Percentiles rank a stretch among this genome's conserved stretches.
phyloP scores from a whole-genome alignment of 805 yeast species.

The Candida piceae region DNA sequence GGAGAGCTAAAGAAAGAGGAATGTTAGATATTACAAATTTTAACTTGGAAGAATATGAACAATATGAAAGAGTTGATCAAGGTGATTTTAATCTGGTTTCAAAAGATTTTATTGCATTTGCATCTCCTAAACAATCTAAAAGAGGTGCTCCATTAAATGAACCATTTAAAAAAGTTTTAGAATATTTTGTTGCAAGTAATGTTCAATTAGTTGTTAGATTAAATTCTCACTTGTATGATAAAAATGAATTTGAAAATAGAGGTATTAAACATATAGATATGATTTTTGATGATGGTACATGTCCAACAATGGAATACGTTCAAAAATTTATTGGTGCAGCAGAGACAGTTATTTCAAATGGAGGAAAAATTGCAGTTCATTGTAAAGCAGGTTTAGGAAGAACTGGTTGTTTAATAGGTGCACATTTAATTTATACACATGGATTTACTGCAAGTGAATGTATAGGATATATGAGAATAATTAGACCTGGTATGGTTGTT shows the following conservation, averaged over 20 bases:
- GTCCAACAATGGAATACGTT: slow-evolving; percentile 92
- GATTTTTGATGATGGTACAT: slow-evolving; percentile 97
- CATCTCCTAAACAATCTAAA: slow-evolving; percentile 79
- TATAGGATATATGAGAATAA: slow-evolving; percentile 92
- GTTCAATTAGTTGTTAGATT: slow-evolving; percentile 89
- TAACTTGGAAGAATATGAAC: slow-evolving; percentile 90
- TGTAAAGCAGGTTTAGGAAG: slow-evolving; percentile 98
- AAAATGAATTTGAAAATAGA: slow-evolving; percentile 71
- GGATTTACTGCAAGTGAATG: slow-evolving; percentile 97
- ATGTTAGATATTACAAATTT: slow-evolving; percentile 82
- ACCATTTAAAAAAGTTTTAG: slow-evolving; percentile 76
- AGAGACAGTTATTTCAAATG: slow-evolving; percentile 76
- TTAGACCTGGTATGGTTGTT: slow-evolving; percentile 99
- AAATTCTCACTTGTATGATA: slow-evolving; percentile 87
- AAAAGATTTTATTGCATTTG: slow-evolving; percentile 94
- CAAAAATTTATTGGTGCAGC: slow-evolving; percentile 93
- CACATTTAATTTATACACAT: slow-evolving; percentile 91
- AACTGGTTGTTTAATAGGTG: slow-evolving; percentile 97
- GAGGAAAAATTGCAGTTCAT: slow-evolving; percentile 97
- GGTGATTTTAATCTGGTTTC: slow-evolving; percentile 93
- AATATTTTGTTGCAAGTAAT: slow-evolving; percentile 63
- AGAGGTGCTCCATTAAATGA: slow-evolving; percentile 55
- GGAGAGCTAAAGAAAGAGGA: slow-evolving; percentile 95
- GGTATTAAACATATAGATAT: slow-evolving; percentile 89
- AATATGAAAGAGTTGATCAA: slow-evolving; percentile 91